Evolutionary conservation across 202 grass and related monocot species (phyloP).

Genomic region (Bolboschoenoplectus hybrid): DNA sequence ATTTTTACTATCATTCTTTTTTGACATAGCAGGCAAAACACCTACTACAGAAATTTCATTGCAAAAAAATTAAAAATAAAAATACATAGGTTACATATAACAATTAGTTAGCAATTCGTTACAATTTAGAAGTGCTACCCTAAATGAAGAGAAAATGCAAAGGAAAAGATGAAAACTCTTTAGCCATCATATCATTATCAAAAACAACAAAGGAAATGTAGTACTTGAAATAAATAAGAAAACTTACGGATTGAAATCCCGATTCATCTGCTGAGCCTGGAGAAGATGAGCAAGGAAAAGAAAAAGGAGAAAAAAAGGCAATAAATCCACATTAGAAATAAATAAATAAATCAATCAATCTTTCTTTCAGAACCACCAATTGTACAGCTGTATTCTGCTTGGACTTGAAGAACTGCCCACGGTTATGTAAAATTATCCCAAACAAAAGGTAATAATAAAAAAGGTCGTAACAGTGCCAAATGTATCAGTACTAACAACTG

Average conservation of each 20-base stretch:
- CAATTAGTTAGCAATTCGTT: background rate
- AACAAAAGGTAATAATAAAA: background rate
- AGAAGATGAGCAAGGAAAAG: slow-evolving; percentile 17
- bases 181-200: background rate
- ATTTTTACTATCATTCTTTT: background rate
- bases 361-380: slow-evolving; percentile 19
- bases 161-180: background rate
- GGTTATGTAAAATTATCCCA: background rate
- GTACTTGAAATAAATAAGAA: slow-evolving; percentile 16
- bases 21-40: background rate
- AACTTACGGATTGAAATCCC: slow-evolving; percentile 44
- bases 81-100: background rate
- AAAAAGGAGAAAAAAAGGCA: background rate
- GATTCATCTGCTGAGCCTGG: slow-evolving; percentile 35
- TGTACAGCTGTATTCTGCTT: background rate
- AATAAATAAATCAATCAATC: slow-evolving; percentile 5
- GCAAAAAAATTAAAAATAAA: background rate
- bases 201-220: background rate
- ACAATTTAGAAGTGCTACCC: background rate
- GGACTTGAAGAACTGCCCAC: slow-evolving; percentile 3
- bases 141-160: background rate
- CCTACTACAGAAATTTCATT: background rate
- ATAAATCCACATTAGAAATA: background rate
- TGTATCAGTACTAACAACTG: background rate
- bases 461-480: background rate